A percentile compares a stretch with the other conserved stretches of the same genome.
phyloP scores from a whole-genome alignment of 2,329 filamentous ascomycete genomes.

The Plenodomus lindquistii region DNA sequence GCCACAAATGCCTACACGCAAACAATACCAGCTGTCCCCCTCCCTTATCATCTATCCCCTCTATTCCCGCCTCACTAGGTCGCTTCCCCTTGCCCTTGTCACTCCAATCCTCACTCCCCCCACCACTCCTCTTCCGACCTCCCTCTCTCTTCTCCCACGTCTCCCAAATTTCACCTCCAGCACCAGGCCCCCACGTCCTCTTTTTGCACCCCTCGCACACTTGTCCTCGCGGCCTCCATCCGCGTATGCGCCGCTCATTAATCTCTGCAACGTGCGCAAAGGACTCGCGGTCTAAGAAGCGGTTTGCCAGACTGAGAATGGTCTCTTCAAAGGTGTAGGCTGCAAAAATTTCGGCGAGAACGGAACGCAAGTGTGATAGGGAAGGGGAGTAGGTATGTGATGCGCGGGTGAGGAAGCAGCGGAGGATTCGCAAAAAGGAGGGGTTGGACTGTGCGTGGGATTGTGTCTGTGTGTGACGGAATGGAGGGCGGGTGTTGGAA shows the following conservation, averaged over 20 bases:
- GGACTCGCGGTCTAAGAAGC: constrained; percentile 83
- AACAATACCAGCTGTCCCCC: constrained; percentile 38
- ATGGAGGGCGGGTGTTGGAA: constrained; percentile 19
- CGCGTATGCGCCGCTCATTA: constrained; percentile 74
- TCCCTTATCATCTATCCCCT: constrained; percentile 4
- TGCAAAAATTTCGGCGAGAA: constrained; percentile 87
- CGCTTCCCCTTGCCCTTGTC: constrained; percentile 51
- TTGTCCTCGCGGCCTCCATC: constrained; percentile 86
- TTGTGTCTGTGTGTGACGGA: constrained; percentile 26
- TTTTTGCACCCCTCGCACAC: constrained; percentile 84
- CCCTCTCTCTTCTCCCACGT: constrained; percentile 70
- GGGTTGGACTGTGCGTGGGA: constrained; percentile 56
- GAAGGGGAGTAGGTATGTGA: constrained; percentile 76
- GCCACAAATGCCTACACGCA: constrained; percentile 48
- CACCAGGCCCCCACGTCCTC: constrained; percentile 86
- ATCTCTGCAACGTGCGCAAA: constrained; percentile 82
- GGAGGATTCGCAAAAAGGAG: constrained; percentile 85
- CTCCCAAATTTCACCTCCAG: constrained; percentile 75
- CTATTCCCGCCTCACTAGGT: constrained; percentile 8
- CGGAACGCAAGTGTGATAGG: constrained; percentile 80
- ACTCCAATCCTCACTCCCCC: constrained; percentile 41
- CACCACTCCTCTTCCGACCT: constrained; percentile 53
- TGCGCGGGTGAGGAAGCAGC: constrained; percentile 83
- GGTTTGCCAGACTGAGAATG: constrained; percentile 81
- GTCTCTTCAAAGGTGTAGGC: constrained; percentile 95